Evolutionary conservation across 179 eudicot genomes (phyloP), one percentile per base, ranked within the genome.

Genomic region (Spergularia azorica): DNA sequence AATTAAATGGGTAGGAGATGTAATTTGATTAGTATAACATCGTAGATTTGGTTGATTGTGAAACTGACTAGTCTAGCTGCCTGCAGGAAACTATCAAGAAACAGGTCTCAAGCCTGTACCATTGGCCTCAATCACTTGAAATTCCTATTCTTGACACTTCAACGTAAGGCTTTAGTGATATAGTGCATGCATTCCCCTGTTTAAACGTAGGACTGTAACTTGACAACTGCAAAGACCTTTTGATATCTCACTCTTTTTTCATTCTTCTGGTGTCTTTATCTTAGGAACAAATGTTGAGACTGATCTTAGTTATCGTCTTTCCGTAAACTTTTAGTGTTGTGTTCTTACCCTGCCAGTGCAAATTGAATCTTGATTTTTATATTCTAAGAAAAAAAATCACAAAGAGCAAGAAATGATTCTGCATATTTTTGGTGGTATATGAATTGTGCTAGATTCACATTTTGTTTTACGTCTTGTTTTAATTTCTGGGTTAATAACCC

Each of bases 111-210:
- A 87, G 74, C 77, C 90, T 95, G 65, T 95, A 95, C 83, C 91
- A 84, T 58, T 95, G 99, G 99, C 99, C 99, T 13, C 91, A 90
- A 67, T 80, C 65, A 58, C 95, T 93, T 69, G 92, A 91, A 76
- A 87, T 93, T 71, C 97, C 99, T 20, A 55, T 95, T 32, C 94
- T 95, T 43, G 97, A 93, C 81, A 76, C 88, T 66, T 86, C 97
- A 69, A 39, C 77, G 99, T 93, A 86, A 81, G 91, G 71, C 55
- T 74, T 51, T 18, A 26, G 10, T 55, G 20, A 21, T n/a, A 6
- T 71, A 3, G n/a, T 65, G n/a, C 64, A 74, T 20, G 39, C 18
- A 17, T 50, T 60, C 9, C 50, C 21, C 48, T 50, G 14, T 36
- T 17, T 39, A 7, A 0, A 68, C 26, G 13, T 76, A 43, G 18